Evolutionary conservation across 2,329 filamentous ascomycete species (phyloP), one percentile per base, ranked within the genome.

Genomic region (Xylariaceae sp.): DNA sequence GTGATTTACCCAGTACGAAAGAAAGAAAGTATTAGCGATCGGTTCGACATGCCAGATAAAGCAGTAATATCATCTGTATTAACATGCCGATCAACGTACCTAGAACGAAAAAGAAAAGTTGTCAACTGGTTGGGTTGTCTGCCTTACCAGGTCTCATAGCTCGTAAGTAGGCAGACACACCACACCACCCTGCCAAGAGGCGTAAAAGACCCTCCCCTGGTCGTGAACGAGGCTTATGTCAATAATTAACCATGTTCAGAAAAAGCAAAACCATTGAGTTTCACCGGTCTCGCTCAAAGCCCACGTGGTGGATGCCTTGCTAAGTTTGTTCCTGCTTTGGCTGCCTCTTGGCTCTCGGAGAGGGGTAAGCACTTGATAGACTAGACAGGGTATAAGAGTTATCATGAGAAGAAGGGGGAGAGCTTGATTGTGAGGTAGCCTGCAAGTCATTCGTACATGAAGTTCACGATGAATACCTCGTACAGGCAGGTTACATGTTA

Each of bases 401-500:
- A 8, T 2, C 8, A 30, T 23, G 48, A 17, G 10, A 50, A 45
- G 23, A 30, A 5, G 23, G 23, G 7, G 7, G 37, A 42, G 37
- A 4, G 37, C 37, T 42, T 42, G 42, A 45, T n/a, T 5, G 6
- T 44, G 42, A 17, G 23, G 23, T 30, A 30, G 17, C 55, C 57
- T 61, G 58, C 58, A 61, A 45, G 56, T 52, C 50, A 62, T 58
- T 53, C 37, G n/a, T 51, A 49, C 56, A 56, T 58, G 53, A 44
- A 51, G 23, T 30, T 30, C 23, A 30, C 23, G 23, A 30, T 30
- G 4, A 30, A 1, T 30, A 5, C 17, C 2, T 18, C 17, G 17
- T 18, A 18, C 17, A 18, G 17, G 17, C 17, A 18, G 17, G 17
- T 18, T 18, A 18, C 17, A 18, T 18, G 17, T 18, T 18, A 18